Evolutionary conservation across 768 basidiomycete species (phyloP).

Genomic region (Calocera cornea): DNA sequence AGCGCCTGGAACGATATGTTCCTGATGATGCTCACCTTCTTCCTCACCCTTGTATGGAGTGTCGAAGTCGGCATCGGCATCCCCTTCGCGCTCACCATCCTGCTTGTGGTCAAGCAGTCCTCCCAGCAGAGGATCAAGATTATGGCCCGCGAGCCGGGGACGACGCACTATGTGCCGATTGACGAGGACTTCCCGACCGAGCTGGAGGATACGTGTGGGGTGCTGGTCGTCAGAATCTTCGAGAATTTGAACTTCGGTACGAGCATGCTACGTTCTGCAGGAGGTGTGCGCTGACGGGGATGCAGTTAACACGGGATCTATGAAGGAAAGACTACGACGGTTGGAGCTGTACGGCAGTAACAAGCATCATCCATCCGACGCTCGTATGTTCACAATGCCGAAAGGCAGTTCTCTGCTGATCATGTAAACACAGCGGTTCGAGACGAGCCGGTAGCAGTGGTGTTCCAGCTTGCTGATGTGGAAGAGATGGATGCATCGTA

Average conservation of each 20-base stretch:
- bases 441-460: slow-evolving; percentile 57
- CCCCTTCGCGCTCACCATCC: slow-evolving; percentile 60
- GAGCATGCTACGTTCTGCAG: slow-evolving; percentile 18
- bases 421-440: slow-evolving; percentile 32
- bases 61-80: slow-evolving; percentile 89
- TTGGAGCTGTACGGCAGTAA: slow-evolving; percentile 78
- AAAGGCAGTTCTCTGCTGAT: slow-evolving; percentile 11
- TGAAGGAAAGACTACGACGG: slow-evolving; percentile 54
- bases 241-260: slow-evolving; percentile 85
- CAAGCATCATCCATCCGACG: slow-evolving; percentile 78
- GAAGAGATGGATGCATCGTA: slow-evolving; percentile 85
- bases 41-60: slow-evolving; percentile 75
- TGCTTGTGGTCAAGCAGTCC: slow-evolving; percentile 28
- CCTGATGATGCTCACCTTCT: slow-evolving; percentile 79
- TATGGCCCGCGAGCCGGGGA: slow-evolving; percentile 57
- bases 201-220: slow-evolving; percentile 58
- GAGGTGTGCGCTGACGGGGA: background rate
- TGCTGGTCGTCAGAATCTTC: slow-evolving; percentile 74
- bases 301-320: slow-evolving; percentile 81
- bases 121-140: slow-evolving; percentile 29
- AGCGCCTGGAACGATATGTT: slow-evolving; percentile 82
- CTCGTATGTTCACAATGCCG: slow-evolving; percentile 26
- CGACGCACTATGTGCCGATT: slow-evolving; percentile 79
- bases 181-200: slow-evolving; percentile 74
- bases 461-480: slow-evolving; percentile 90